Base-by-base conservation (phyloP, 805 yeast species). In the Cyberlindnera bimundalis region DNA sequence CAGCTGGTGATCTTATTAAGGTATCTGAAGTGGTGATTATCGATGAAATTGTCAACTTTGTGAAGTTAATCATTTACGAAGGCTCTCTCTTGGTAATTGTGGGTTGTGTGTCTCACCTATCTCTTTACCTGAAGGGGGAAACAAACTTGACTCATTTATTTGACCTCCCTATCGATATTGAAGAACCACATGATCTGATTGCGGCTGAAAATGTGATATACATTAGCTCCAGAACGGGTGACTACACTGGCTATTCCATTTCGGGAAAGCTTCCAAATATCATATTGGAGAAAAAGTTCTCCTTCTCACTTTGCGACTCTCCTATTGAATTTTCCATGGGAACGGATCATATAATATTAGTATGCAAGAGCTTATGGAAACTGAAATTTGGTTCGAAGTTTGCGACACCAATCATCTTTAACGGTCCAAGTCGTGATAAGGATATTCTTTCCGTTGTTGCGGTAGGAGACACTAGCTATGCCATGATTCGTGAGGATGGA, bases 401-500 rank as follows among this genome's bases (percentile, higher is more conserved):
- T 18, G 51, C 60, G 3, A 19, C 31, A 0, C 57, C 55, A 1
- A 36, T 57, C 13, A 35, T 54, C 3, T 40, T 57, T 26, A 45
- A 50, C 16, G 60, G 56, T 15, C 23, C 34, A 1, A 31, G 28
- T 11, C 41, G 38, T 29, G 52, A 48, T 8, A 33, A 53, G 20
- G 29, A 19, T 1, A 34, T 49, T 4, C 46, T 38, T 23, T 37
- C 51, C 2, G 53, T 42, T 0, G 8, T 42, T 2, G 21, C 33
- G 11, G 18, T 53, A 5, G 24, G 17, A 15, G 42, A 40, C 37
- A 31, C 46, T 20, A 37, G 37, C 3, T 30, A 59, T n/a, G 52
- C 63, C 6, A 36, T 61, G 3, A 30, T 65, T 7, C 48, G 68
- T 14, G 65, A 59, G 27, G 68, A 64, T 44, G 68, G 68, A 0